phyloP scores from a whole-genome alignment of 2,329 filamentous ascomycete species.

The Didymella sp. region DNA sequence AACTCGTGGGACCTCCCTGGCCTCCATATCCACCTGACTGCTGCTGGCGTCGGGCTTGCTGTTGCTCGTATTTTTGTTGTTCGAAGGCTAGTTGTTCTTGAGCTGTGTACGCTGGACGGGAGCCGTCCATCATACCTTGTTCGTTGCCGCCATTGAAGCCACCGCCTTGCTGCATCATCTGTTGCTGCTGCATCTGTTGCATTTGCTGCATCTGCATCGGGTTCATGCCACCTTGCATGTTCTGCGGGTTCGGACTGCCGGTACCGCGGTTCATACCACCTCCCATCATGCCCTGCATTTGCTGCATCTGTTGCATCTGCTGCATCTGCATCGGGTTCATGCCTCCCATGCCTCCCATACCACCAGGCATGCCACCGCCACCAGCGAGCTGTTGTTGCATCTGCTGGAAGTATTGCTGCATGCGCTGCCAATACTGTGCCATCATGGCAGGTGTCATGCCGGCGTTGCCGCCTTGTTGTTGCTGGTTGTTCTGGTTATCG shows the following conservation, averaged over 20 bases:
- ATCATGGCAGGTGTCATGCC: conserved; percentile 96
- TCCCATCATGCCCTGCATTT: conserved; percentile 48
- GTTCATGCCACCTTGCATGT: conserved; percentile 63
- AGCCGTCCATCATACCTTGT: conserved; percentile 57
- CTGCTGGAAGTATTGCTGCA: conserved; percentile 96
- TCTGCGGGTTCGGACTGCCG: conserved; percentile 44
- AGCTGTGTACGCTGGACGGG: conserved; percentile 66
- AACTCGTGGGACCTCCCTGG: conserved; percentile 76
- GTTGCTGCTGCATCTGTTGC: conserved; percentile 67
- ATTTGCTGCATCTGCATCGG: conserved; percentile 72
- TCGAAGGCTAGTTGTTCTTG: conserved; percentile 78
- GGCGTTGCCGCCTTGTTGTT: conserved; percentile 49
- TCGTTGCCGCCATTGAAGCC: conserved; percentile 47
- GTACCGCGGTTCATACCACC: conserved; percentile 40
- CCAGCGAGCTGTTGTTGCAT: conserved; percentile 89
- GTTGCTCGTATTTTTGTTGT: conserved; percentile 79
- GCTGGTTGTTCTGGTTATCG: conserved; percentile 57
- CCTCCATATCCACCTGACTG: conserved; percentile 55
- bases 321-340: conserved; percentile 67
- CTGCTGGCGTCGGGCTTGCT: conserved; percentile 64
- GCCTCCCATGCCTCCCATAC: conserved; percentile 58
- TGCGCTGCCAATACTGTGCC: conserved; percentile 97
- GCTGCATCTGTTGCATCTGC: conserved; percentile 40
- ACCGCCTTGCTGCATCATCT: conserved; percentile 59
- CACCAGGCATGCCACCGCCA: conserved; percentile 46